Conservation (phyloP, 2,329 filamentous ascomycete genomes). For the Pseudonectria buxi region DNA sequence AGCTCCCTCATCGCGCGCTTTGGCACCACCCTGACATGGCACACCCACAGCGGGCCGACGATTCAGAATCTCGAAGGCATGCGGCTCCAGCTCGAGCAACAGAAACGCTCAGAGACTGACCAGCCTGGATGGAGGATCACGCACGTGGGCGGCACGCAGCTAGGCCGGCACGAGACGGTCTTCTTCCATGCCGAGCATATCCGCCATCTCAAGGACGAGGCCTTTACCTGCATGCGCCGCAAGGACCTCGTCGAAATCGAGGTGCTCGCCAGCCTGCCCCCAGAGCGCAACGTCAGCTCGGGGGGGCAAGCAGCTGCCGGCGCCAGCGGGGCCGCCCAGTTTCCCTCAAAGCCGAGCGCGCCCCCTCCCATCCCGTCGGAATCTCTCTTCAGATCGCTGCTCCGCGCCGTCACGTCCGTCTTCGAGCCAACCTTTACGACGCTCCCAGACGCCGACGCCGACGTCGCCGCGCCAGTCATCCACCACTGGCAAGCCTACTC, state of each 20-base stretch:
- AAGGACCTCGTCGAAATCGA: conserved; percentile 66
- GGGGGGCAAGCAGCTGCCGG: conserved; percentile 11
- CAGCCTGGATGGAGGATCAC: conserved; percentile 62
- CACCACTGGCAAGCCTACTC: conserved; percentile 49
- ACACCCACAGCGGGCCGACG: conserved; percentile 34
- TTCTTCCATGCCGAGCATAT: conserved; percentile 72
- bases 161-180: conserved; percentile 84
- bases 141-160: conserved; percentile 69
- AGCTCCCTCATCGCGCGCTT: conserved; percentile 27
- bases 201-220: conserved; percentile 70
- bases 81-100: conserved; percentile 61
- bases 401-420: conserved; percentile 41
- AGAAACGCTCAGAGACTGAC: conserved; percentile 37
- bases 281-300: conserved; percentile 20
- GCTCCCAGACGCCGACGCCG: conserved; percentile 22
- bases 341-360: conserved; percentile 2
- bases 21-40: conserved; percentile 28
- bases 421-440: conserved; percentile 29
- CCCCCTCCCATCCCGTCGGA: conserved; percentile 19
- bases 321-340: conserved; percentile 8
- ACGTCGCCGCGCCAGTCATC: conserved; percentile 30
- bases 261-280: conserved; percentile 37
- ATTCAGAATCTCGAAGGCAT: conserved; percentile 49
- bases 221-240: conserved; percentile 75
- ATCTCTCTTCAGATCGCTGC: conserved; percentile 41